Conservation (phyloP, 1,284 basidiomycete species). For the Microbotryum saponariae region DNA sequence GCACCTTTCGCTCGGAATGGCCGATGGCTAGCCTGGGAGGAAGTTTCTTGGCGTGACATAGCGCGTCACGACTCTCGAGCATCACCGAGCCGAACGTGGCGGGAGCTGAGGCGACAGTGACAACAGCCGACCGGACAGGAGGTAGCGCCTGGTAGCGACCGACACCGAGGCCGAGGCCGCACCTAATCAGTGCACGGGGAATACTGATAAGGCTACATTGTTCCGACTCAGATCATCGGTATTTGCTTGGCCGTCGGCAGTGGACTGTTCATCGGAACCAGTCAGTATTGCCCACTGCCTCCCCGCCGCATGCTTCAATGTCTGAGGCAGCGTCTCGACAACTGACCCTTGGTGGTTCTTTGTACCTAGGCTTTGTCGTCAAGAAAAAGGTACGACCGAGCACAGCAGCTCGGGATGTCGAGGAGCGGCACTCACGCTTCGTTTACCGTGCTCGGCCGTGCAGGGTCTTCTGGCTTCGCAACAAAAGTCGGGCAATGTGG, state of each 20-base stretch:
- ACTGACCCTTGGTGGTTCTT: too few species aligned
- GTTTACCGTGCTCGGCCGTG: neutral
- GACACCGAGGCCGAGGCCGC: neutral
- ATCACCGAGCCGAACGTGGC: neutral
- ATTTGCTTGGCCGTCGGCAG: constrained; percentile 72
- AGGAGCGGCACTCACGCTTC: neutral
- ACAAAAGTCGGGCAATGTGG: constrained; percentile 49
- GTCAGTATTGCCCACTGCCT: constrained; percentile 53
- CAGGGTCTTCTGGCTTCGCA: constrained; percentile 40
- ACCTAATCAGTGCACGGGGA: too few species aligned
- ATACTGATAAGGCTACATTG: constrained; percentile 36
- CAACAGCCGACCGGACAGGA: neutral
- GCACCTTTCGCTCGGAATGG: too few species aligned
- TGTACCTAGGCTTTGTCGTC: constrained; percentile 46
- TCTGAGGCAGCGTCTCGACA: too few species aligned
- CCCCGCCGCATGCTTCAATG: too few species aligned
- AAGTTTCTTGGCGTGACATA: too few species aligned
- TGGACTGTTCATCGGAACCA: constrained; percentile 85
- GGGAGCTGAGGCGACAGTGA: neutral
- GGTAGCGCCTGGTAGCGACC: too few species aligned
- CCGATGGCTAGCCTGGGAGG: too few species aligned
- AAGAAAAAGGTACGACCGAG: constrained; percentile 71
- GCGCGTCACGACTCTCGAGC: neutral
- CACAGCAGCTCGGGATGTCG: too few species aligned
- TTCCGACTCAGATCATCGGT: constrained; percentile 44